Evolutionary conservation across 768 basidiomycete genomes (phyloP).

Genomic region (Leucogyrophana mollusca): DNA sequence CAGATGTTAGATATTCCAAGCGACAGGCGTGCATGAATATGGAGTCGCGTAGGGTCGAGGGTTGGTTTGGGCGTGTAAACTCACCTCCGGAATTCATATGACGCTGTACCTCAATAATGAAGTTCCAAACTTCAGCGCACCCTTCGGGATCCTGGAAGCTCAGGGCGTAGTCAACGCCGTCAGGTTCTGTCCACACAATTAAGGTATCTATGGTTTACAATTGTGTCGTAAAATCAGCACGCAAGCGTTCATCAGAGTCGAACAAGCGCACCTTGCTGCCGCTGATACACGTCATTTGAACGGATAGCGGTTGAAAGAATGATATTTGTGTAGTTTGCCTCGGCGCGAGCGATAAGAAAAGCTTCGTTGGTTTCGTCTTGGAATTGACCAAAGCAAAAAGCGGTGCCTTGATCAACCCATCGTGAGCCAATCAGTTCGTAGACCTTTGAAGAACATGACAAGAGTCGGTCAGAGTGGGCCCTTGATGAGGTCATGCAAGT

Average conservation of each 20-base stretch:
- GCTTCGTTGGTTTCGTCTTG: conserved; percentile 76
- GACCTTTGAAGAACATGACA: conserved; percentile 54
- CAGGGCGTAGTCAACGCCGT: conserved; percentile 91
- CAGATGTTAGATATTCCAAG: conserved; percentile 12
- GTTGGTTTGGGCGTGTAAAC: conserved; percentile 30
- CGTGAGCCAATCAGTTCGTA: conserved; percentile 89
- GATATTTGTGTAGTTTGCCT: conserved; percentile 66
- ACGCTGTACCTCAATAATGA: conserved; percentile 88
- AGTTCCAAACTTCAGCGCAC: conserved; percentile 96
- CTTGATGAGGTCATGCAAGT: conserved; percentile 31
- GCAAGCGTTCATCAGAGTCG: conserved; percentile 3
- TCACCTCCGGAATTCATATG: conserved; percentile 70
- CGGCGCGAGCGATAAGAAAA: conserved; percentile 80
- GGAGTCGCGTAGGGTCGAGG: conserved; percentile 16
- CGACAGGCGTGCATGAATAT: conserved; percentile 7
- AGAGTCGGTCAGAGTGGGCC: conserved; percentile 26
- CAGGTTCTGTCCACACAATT: conserved; percentile 98
- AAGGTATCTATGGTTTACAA: conserved; percentile 71
- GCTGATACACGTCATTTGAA: conserved; percentile 81
- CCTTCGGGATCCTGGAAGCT: conserved; percentile 97
- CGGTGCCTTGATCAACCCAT: conserved; percentile 97
- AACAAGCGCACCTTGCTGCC: conserved; percentile 70
- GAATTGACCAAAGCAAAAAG: conserved; percentile 91
- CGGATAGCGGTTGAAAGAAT: conserved; percentile 81
- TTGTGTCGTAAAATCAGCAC: conserved; percentile 4